These are phyloP conservation scores for Alectoria sarmentosa DNA, from an alignment of 495 filamentous ascomycete genomes.

Conservation along the genomic window DNA sequence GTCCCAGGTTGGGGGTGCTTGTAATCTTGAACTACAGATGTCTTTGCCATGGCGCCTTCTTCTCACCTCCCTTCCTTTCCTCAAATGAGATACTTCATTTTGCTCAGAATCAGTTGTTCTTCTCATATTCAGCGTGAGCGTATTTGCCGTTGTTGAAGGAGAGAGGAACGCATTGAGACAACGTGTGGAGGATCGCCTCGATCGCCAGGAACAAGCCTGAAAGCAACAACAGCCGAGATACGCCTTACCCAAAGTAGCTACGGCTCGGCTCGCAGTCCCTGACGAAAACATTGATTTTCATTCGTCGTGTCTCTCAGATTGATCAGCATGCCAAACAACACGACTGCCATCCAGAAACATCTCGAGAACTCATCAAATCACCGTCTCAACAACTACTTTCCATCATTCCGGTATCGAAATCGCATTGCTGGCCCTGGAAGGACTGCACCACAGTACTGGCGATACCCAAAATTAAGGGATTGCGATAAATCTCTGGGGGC, in stretches of 20 bases:
- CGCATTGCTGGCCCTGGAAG: not conserved
- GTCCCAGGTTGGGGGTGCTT: constrained; percentile 47
- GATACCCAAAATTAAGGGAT: not conserved
- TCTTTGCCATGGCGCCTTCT: constrained; percentile 20
- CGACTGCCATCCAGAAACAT: not conserved
- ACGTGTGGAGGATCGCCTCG: not conserved
- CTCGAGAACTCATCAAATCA: not conserved
- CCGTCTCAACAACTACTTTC: not conserved
- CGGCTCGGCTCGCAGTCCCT: constrained; percentile 2
- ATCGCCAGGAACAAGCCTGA: not conserved
- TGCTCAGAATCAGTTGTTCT: not conserved
- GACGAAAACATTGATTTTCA: not conserved
- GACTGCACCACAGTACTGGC: not conserved
- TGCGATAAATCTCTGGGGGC: not conserved
- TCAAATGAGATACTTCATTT: not conserved
- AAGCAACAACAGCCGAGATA: constrained; percentile 6
- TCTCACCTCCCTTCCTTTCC: not conserved
- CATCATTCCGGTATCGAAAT: not conserved
- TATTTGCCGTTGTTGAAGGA: not conserved
- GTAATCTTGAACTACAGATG: constrained; percentile 63
- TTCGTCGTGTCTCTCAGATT: not conserved
- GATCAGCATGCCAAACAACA: constrained; percentile 2
- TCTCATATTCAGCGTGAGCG: constrained; percentile 1
- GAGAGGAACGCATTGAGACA: not conserved
- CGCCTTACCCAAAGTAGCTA: not conserved